phyloP scores from a whole-genome alignment of 2,329 filamentous ascomycete genomes.

The Sporothrix euskadiensis region DNA sequence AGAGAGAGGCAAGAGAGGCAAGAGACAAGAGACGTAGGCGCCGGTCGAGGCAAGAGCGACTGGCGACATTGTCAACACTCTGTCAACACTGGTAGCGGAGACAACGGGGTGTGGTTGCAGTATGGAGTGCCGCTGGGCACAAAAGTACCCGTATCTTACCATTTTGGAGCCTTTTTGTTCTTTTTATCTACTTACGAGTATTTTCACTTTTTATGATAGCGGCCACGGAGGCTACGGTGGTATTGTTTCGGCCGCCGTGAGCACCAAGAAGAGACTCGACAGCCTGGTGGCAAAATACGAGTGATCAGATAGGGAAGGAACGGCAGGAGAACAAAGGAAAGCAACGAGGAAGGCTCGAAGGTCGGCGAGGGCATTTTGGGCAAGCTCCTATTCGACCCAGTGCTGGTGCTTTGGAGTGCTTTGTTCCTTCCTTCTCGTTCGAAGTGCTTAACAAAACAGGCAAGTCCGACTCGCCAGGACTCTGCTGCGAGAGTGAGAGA shows the following conservation, averaged over 20 bases:
- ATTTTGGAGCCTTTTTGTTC: not conserved
- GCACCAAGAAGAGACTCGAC: slow-evolving; percentile 13
- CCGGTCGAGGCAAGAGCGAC: not conserved
- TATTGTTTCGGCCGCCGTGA: slow-evolving; percentile 9
- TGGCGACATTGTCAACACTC: not conserved
- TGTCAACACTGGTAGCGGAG: not conserved
- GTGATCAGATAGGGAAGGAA: slow-evolving; percentile 1
- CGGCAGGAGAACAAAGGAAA: slow-evolving; percentile 2
- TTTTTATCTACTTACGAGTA: too few relatives aligned
- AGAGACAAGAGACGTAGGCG: too few relatives aligned
- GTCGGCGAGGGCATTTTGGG: not conserved
- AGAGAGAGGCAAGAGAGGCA: not conserved
- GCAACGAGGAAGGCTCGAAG: not conserved
- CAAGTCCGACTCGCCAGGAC: slow-evolving; percentile 1
- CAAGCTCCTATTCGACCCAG: not conserved
- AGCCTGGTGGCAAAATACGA: slow-evolving; percentile 20
- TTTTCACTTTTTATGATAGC: not conserved
- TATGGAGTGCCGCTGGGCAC: not conserved
- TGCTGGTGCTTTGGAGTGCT: not conserved
- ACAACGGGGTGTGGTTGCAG: slow-evolving; percentile 17
- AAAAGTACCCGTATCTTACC: not conserved
- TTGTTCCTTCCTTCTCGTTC: slow-evolving; percentile 3
- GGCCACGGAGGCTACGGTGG: not conserved
- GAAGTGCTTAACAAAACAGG: slow-evolving; percentile 6
- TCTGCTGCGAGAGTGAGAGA: not conserved